Conservation (phyloP, 352 stramenopile species). For the Phytophthora capsici region DNA sequence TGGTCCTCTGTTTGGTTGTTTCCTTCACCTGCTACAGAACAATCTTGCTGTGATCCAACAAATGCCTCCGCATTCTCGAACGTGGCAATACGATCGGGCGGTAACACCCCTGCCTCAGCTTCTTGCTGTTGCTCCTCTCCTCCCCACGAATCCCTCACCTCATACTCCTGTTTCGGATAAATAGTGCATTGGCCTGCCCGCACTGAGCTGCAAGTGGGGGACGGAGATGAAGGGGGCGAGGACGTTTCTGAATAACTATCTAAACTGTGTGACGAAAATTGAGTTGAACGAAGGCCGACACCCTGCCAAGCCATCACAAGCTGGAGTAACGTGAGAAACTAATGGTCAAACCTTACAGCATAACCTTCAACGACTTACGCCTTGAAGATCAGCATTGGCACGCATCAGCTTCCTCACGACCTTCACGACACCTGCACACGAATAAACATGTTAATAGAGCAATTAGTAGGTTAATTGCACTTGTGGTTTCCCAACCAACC, state of each 20-base stretch:
- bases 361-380: constrained; percentile 10
- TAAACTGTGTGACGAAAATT: constrained; percentile 1
- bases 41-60: constrained; percentile 1
- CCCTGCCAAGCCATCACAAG: constrained; percentile 37
- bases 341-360: neutral
- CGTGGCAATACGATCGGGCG: neutral
- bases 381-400: constrained; percentile 25
- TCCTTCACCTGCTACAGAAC: neutral
- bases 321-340: constrained; percentile 13
- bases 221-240: neutral
- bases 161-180: constrained; percentile 13
- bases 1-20: constrained; percentile 17
- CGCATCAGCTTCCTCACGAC: constrained; percentile 26
- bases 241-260: constrained; percentile 11
- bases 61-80: neutral
- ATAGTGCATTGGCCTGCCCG: neutral
- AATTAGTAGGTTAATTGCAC: neutral
- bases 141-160: neutral
- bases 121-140: constrained; percentile 6
- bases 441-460: neutral
- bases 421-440: constrained; percentile 14
- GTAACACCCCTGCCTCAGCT: neutral
- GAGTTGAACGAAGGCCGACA: constrained; percentile 26
- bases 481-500: constrained; percentile 24
- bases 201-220: neutral